Base-by-base conservation (phyloP, 331 rosid species). In the Quercus lobata region DNA sequence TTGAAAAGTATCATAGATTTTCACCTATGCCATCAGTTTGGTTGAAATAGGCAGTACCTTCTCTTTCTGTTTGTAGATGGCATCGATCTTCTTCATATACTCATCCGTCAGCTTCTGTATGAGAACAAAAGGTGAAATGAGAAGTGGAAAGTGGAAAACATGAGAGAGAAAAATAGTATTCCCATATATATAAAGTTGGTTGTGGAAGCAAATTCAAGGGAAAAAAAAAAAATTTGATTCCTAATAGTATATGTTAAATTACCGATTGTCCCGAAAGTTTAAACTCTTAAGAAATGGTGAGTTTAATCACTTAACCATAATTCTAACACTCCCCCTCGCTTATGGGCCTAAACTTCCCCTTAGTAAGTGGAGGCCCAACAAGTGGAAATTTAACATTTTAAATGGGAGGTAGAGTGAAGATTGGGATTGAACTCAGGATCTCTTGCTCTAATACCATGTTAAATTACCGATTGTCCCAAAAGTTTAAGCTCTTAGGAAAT, bases 81-180 rank as follows among this genome's bases (percentile, higher is more conserved):
- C 77, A 12, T 94, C 97, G 19, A 94, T 80, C 84, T 92, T 94
- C 97, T 92, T 94, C 89, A 91, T 92, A 79, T 92, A 90, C 73
- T 88, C 97, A 84, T 94, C 98, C 1, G 89, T 91, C 91, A 93
- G 82, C 85, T 94, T 94, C 98, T 94, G 79, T 87, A 86, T 21
- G 74, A 89, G 75, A 83, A 63, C 37, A 77, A 55, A 79, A 75
- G 46, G 46, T 44, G 76, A 35, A 46, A 21, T 63, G 58, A 78
- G 73, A 24, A 52, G 41, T 34, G 66, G 30, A 70, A 11, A 30
- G 15, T 3, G 54, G 54, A 49, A 49, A 49, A 49, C 54, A 49
- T 12, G 54, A 49, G 54, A 49, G 24, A 34, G 37, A 68, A n/a
- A 29, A 15, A 68, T 19, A 68, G 17, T 11, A 49, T 49, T 49